A percentile compares a stretch with the other conserved stretches of the same genome.
Evolutionary conservation across 805 yeast species (phyloP).

Genomic region (Saccharomycopsis synnaedendra): DNA sequence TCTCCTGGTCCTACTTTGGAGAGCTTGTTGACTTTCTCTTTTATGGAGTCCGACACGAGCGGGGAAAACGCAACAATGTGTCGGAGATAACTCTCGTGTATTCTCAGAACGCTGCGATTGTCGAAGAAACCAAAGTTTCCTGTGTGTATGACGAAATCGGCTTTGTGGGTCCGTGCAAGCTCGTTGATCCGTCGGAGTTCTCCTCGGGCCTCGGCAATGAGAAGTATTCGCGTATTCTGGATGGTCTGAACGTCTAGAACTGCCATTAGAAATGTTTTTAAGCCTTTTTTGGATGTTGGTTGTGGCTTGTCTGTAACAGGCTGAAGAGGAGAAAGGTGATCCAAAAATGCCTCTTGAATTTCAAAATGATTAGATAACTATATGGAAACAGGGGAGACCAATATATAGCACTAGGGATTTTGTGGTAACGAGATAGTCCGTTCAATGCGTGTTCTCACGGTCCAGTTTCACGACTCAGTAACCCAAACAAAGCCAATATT

Average conservation of each 20-base stretch:
- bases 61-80: conserved; percentile 61
- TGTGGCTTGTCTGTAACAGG: neutral
- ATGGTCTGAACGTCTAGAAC: neutral
- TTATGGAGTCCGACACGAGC: conserved; percentile 35
- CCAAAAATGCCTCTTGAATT: neutral
- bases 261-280: neutral
- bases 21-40: conserved; percentile 41
- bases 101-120: conserved; percentile 37
- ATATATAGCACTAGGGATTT: neutral
- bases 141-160: conserved; percentile 50
- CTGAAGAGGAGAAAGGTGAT: neutral
- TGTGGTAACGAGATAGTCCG: neutral
- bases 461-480: too few relatives aligned
- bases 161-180: conserved; percentile 35
- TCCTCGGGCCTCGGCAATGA: conserved; percentile 48
- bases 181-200: conserved; percentile 37
- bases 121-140: conserved; percentile 79
- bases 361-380: neutral
- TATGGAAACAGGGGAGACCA: neutral
- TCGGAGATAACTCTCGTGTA: conserved; percentile 46
- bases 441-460: too few relatives aligned
- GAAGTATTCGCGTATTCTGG: conserved; percentile 29
- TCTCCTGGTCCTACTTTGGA: conserved; percentile 26
- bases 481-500: too few relatives aligned
- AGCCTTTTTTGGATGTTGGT: too few relatives aligned